These are phyloP conservation scores for Elaeagnus macrophylla DNA, from an alignment of 306 rosid species.

Conservation along the genomic window DNA sequence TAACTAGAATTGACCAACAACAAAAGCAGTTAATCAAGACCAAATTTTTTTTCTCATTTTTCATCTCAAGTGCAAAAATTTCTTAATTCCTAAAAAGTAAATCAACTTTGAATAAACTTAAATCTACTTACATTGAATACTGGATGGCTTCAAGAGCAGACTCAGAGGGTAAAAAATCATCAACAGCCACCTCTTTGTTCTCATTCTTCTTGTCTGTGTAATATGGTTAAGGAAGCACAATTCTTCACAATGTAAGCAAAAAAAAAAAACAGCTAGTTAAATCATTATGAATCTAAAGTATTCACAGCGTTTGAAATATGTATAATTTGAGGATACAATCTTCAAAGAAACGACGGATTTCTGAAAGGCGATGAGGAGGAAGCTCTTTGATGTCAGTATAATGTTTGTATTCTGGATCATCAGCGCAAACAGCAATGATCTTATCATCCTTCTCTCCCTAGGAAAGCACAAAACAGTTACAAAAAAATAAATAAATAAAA, in stretches of 20 bases:
- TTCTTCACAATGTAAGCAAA: neutral
- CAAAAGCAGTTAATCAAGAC: neutral
- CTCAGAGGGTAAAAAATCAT: slow-evolving; percentile 66
- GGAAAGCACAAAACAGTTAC: neutral
- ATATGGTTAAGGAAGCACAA: slow-evolving; percentile 25
- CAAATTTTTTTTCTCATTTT: neutral
- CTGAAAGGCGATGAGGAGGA: slow-evolving; percentile 86
- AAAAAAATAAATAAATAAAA: neutral
- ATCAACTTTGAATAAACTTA: neutral
- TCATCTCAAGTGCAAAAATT: neutral
- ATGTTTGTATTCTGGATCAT: slow-evolving; percentile 94
- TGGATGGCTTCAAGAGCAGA: slow-evolving; percentile 79
- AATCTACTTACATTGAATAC: slow-evolving; percentile 60
- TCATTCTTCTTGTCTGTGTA: slow-evolving; percentile 85
- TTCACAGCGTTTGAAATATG: slow-evolving; percentile 7
- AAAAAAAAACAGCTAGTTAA: no score
- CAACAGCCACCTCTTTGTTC: slow-evolving; percentile 94
- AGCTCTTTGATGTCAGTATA: slow-evolving; percentile 67
- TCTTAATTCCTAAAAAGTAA: no score
- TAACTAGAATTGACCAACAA: no score
- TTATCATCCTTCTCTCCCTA: slow-evolving; percentile 98
- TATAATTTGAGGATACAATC: slow-evolving; percentile 63
- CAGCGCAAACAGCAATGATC: slow-evolving; percentile 95
- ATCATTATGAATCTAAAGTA: neutral
- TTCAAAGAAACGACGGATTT: slow-evolving; percentile 93